Conservation (phyloP, 2,329 filamentous ascomycete genomes). For the Davidsoniella australis region DNA sequence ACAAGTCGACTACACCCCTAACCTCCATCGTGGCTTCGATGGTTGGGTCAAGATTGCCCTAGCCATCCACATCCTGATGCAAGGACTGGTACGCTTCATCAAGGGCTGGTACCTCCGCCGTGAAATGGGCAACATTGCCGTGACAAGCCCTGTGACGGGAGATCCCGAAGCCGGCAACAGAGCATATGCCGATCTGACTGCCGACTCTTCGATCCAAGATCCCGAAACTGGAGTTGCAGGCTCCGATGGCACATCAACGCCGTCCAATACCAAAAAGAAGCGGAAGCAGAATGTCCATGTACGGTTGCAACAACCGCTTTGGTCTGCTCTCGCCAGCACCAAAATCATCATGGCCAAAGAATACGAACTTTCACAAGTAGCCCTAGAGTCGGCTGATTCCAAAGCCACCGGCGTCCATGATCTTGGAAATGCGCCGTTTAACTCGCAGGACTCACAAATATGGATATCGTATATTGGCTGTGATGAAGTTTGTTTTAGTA, state of each 20-base stretch:
- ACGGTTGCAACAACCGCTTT: constrained; percentile 76
- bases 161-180: constrained; percentile 14
- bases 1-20: not conserved
- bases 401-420: constrained; percentile 64
- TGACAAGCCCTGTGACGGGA: constrained; percentile 11
- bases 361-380: constrained; percentile 64
- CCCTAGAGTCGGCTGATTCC: constrained; percentile 55
- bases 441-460: constrained; percentile 52
- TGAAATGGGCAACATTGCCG: constrained; percentile 26
- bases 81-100: constrained; percentile 54
- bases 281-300: constrained; percentile 84
- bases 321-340: constrained; percentile 86
- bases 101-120: constrained; percentile 49
- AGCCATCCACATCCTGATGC: constrained; percentile 58
- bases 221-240: constrained; percentile 21
- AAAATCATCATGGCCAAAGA: constrained; percentile 94
- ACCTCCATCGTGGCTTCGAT: not conserved
- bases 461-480: constrained; percentile 69
- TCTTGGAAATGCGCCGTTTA: constrained; percentile 58
- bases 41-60: constrained; percentile 48
- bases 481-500: constrained; percentile 62
- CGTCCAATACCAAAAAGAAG: constrained; percentile 48
- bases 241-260: constrained; percentile 14
- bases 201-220: constrained; percentile 13
- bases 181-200: constrained; percentile 4